Evolutionary conservation across 1,284 basidiomycete genomes (phyloP).

Genomic region (Tremellales sp.): DNA sequence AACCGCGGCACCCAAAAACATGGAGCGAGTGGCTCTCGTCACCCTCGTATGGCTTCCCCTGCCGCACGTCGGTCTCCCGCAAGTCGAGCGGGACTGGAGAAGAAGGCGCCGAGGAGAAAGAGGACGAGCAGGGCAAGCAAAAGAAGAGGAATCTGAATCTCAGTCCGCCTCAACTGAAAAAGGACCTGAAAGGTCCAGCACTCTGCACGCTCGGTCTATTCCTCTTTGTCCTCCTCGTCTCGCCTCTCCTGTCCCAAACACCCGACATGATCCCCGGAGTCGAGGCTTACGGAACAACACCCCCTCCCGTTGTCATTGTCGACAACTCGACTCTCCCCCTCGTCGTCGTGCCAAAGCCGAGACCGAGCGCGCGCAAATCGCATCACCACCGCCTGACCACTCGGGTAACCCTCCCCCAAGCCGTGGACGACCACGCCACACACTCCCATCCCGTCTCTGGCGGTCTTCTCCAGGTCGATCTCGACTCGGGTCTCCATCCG

Average conservation of each 20-base stretch:
- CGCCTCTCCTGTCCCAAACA: not conserved
- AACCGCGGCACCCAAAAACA: too few species aligned
- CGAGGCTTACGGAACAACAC: too few species aligned
- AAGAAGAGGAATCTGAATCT: not conserved
- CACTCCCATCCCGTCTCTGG: constrained; percentile 11
- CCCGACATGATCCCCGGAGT: not conserved
- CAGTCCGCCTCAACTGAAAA: not conserved
- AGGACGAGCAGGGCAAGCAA: not conserved
- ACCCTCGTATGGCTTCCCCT: too few species aligned
- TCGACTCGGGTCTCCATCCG: constrained; percentile 47
- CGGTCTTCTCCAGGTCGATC: constrained; percentile 27
- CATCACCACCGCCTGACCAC: not conserved
- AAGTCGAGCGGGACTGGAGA: too few species aligned
- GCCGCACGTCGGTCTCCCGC: too few species aligned
- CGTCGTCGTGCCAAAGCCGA: not conserved
- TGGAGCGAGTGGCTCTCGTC: too few species aligned
- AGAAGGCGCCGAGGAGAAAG: not conserved
- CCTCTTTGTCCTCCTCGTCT: not conserved
- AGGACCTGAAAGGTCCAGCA: not conserved
- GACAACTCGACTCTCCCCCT: not conserved
- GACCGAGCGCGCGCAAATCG: not conserved
- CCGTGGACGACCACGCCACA: not conserved
- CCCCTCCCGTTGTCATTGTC: not conserved
- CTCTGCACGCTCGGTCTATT: not conserved
- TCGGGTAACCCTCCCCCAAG: not conserved